These are phyloP conservation scores for Lavandula angustifolia DNA, from an alignment of 257 asterid genomes.

Conservation along the genomic window DNA sequence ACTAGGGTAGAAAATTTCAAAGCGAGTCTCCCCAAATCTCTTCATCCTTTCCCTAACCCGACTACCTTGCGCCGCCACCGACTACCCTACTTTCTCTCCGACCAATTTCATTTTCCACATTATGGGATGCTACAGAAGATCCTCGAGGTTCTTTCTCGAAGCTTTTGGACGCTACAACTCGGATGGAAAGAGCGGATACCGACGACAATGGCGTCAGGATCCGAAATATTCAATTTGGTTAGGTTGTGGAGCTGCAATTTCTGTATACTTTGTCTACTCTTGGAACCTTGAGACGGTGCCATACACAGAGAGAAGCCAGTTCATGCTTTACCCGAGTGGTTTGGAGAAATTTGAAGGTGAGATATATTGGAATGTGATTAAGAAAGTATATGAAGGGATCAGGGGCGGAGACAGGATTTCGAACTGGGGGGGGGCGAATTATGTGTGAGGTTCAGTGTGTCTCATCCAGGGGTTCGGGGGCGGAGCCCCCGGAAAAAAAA, in stretches of 20 bases:
- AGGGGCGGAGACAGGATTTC: too few relatives aligned
- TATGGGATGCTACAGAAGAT: slow-evolving; percentile 73
- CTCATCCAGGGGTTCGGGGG: too few relatives aligned
- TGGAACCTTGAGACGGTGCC: slow-evolving; percentile 87
- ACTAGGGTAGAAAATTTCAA: too few relatives aligned
- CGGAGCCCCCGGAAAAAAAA: too few relatives aligned
- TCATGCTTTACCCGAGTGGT: slow-evolving; percentile 65
- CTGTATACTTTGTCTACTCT: slow-evolving; percentile 70
- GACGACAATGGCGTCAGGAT: slow-evolving; percentile 61
- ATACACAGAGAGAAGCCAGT: slow-evolving; percentile 78
- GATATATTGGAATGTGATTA: slow-evolving; percentile 51
- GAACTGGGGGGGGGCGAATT: too few relatives aligned
- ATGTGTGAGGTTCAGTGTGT: too few relatives aligned
- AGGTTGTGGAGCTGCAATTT: slow-evolving; percentile 65
- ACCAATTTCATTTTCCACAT: slow-evolving; percentile 2
- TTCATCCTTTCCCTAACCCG: too few relatives aligned
- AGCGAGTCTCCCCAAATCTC: too few relatives aligned
- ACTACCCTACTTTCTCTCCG: background rate
- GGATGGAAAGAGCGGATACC: slow-evolving; percentile 64
- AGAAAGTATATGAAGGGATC: slow-evolving; percentile 41
- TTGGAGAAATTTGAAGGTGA: slow-evolving; percentile 71
- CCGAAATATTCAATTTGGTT: slow-evolving; percentile 53
- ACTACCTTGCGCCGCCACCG: too few relatives aligned
- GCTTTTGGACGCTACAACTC: slow-evolving; percentile 41
- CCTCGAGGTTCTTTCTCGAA: slow-evolving; percentile 45